Percentiles rank a stretch among this genome's conserved stretches.
phyloP scores from a whole-genome alignment of 2,329 filamentous ascomycete genomes.

The Apiospora arundinis region DNA sequence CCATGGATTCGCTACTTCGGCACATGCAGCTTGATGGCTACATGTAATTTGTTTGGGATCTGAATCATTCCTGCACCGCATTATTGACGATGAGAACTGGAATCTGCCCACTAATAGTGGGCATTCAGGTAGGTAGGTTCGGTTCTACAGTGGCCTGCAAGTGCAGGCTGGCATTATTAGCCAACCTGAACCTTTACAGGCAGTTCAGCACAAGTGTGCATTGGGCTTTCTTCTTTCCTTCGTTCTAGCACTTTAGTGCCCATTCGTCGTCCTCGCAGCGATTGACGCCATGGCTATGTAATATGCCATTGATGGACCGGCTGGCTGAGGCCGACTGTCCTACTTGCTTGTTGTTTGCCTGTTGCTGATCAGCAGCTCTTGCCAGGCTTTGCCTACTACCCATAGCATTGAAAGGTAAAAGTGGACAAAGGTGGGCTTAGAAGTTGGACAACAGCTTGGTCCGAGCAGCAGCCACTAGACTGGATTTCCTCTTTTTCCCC shows the following conservation, averaged over 20 bases:
- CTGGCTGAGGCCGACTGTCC: not conserved
- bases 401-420: conserved; percentile 10
- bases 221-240: not conserved
- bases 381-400: not conserved
- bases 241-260: no score
- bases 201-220: not conserved
- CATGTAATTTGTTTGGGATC: not conserved
- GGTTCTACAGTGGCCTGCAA: not conserved
- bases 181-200: not conserved
- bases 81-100: not conserved
- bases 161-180: not conserved
- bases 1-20: not conserved
- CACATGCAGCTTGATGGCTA: not conserved
- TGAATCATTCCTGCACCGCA: not conserved
- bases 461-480: conserved; percentile 3
- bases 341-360: not conserved
- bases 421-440: conserved; percentile 11
- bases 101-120: conserved; percentile 3
- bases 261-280: not conserved
- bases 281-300: not conserved
- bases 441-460: conserved; percentile 2
- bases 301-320: not conserved
- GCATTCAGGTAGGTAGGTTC: not conserved
- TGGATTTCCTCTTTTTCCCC: not conserved
- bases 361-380: not conserved